Conservation (phyloP, 371 early-diverging fungal species). For the Mortierella sp. region DNA sequence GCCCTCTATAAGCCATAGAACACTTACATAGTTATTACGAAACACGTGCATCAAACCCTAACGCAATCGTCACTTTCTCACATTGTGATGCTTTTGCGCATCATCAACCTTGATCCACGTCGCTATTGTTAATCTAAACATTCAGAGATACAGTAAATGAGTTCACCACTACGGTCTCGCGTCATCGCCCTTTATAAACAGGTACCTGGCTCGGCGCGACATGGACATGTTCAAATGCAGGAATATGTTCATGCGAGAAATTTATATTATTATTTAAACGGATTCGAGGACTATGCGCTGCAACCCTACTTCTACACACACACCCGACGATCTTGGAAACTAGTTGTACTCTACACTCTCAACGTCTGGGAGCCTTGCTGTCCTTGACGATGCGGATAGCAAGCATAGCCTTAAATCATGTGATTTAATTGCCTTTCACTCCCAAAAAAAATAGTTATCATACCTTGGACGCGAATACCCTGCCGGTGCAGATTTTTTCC, state of each 20-base stretch:
- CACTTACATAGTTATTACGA: not conserved
- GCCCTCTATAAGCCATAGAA: constrained; percentile 79
- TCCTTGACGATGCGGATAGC: too few relatives aligned
- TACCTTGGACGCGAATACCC: constrained; percentile 75
- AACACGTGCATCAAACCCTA: not conserved
- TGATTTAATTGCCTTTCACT: not conserved
- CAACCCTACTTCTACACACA: too few relatives aligned
- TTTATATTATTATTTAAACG: too few relatives aligned
- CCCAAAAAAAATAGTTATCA: constrained; percentile 53
- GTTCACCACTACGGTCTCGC: constrained; percentile 56
- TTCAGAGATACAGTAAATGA: constrained; percentile 14
- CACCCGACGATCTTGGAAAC: too few relatives aligned
- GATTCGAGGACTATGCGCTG: too few relatives aligned
- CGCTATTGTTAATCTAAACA: not conserved
- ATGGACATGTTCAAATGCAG: too few relatives aligned
- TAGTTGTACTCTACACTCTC: too few relatives aligned
- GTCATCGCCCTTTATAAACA: constrained; percentile 67
- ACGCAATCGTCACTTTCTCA: not conserved
- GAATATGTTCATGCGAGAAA: too few relatives aligned
- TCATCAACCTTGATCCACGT: not conserved
- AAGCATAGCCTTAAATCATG: too few relatives aligned
- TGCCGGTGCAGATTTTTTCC: constrained; percentile 68
- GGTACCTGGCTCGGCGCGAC: constrained; percentile 27
- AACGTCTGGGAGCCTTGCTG: too few relatives aligned
- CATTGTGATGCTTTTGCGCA: not conserved